Evolutionary conservation across 371 early-diverging fungal genomes (phyloP), one percentile per base, ranked within the genome.

Genomic region (Circinella umbellata): DNA sequence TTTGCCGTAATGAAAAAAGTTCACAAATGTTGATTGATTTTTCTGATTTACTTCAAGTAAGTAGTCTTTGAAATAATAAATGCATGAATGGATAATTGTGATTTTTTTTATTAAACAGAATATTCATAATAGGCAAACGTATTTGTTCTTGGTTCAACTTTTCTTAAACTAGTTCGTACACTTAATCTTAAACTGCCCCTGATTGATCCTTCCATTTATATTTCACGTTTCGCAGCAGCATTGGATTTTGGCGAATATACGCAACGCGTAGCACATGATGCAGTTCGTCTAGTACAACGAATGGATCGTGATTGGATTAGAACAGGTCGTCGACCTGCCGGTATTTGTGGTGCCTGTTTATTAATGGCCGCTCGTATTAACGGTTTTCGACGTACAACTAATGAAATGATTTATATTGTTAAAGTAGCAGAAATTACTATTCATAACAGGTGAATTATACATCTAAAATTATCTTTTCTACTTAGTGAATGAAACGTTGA

Each of bases 301-400:
- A 98, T 99, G 99, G 94, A 96, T 64, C 88, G 98, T 61, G 99
- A 99, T 85, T 99, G 99, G 99, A 97, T 99, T 66, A 86, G 92
- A 55, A 91, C 90, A 2, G 99, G 99, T 54, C 90, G 99, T 73
- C 88, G 98, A 18, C 99, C 99, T 9, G 92, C 98, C n/a, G 99
- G 99, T 74, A 91, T 99, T 42, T 99, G 99, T 83, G 99, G 98
- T 38, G 99, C 99, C 4, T 91, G 96, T 66, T 78, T 99, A 55
- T 84, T 97, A 57, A 93, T 99, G 71, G 96, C 99, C 1, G 94
- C 97, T 8, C 80, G 99, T 67, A 97, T 99, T 91, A 93, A 98
- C 73, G 94, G 94, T 37, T 98, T 96, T 72, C 84, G 91, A 59
- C 89, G 99, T 63, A 91, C 96, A 1, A 84, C 89, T 13, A 83